Conservation (phyloP, 1,284 basidiomycete species). For the Cutaneotrichosporon mucoides region DNA sequence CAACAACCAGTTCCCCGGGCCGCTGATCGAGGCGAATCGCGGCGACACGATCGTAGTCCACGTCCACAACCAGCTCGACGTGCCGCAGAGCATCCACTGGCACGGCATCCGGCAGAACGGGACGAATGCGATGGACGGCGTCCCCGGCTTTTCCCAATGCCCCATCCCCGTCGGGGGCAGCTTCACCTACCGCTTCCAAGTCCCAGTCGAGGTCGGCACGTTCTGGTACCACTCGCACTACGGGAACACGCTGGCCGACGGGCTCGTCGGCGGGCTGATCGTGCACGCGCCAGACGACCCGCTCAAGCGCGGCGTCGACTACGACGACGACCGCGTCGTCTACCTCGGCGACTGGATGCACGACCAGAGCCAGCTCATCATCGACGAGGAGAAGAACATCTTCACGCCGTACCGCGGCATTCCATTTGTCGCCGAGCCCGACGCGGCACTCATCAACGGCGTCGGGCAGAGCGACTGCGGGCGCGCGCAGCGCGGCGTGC, state of each 20-base stretch:
- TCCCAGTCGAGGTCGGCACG: conserved; percentile 28
- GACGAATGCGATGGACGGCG: conserved; percentile 30
- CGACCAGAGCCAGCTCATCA: conserved; percentile 20
- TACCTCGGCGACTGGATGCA: conserved; percentile 30
- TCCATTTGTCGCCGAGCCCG: conserved; percentile 16
- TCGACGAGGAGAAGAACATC: background rate
- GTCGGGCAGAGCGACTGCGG: conserved; percentile 14
- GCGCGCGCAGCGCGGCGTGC: background rate
- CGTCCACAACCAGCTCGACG: conserved; percentile 27
- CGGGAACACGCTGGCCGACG: conserved; percentile 30
- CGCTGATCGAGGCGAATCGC: conserved; percentile 32
- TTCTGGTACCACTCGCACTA: conserved; percentile 41
- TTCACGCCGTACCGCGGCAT: conserved; percentile 2
- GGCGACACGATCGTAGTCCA: conserved; percentile 31
- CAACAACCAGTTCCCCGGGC: conserved; percentile 22
- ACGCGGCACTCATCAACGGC: conserved; percentile 33
- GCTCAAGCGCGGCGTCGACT: conserved; percentile 23
- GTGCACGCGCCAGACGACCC: conserved; percentile 28
- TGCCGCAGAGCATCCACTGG: conserved; percentile 31
- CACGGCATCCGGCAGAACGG: conserved; percentile 35
- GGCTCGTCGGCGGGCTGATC: conserved; percentile 28
- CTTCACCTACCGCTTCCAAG: conserved; percentile 52
- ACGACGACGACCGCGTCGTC: conserved; percentile 23
- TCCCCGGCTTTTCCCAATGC: conserved; percentile 49
- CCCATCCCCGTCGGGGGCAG: conserved; percentile 53